Conservation (phyloP, 2,329 filamentous ascomycete species). For the Aspergillus hiratsukae region DNA sequence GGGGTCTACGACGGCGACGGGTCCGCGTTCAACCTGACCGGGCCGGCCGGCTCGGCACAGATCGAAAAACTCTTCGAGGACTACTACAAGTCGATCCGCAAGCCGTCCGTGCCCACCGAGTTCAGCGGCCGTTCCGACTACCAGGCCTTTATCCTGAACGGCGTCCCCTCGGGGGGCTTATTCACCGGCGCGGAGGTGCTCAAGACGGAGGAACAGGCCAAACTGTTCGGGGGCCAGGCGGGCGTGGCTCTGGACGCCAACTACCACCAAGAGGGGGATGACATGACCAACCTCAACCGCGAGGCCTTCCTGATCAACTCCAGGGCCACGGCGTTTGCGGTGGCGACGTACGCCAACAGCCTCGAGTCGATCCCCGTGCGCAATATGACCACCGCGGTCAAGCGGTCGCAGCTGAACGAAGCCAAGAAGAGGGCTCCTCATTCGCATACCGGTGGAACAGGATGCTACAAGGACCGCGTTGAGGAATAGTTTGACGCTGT, state of each 20-base stretch:
- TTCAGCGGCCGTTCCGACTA: constrained; percentile 81
- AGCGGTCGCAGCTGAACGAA: background rate
- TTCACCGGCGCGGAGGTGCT: constrained; percentile 73
- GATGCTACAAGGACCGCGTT: constrained; percentile 21
- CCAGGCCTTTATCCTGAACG: constrained; percentile 67
- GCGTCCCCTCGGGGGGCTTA: constrained; percentile 70
- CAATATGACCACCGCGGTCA: constrained; percentile 1
- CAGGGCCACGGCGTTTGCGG: constrained; percentile 22
- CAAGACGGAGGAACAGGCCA: constrained; percentile 64
- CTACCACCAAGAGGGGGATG: constrained; percentile 54
- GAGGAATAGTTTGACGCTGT: background rate
- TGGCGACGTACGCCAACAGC: constrained; percentile 24
- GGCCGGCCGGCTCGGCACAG: constrained; percentile 62
- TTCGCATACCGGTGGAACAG: constrained; percentile 14
- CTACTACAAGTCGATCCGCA: constrained; percentile 59
- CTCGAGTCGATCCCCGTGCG: constrained; percentile 18
- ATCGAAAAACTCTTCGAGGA: constrained; percentile 63
- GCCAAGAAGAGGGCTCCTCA: constrained; percentile 6
- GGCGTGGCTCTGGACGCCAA: constrained; percentile 54
- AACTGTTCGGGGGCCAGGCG: constrained; percentile 66
- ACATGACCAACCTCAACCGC: constrained; percentile 49
- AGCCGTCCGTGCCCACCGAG: constrained; percentile 65
- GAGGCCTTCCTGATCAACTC: constrained; percentile 25
- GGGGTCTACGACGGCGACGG: constrained; percentile 50
- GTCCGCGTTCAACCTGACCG: constrained; percentile 47